phyloP scores from a whole-genome alignment of 176 grass and related monocot species.

The Pontederia paniculata region DNA sequence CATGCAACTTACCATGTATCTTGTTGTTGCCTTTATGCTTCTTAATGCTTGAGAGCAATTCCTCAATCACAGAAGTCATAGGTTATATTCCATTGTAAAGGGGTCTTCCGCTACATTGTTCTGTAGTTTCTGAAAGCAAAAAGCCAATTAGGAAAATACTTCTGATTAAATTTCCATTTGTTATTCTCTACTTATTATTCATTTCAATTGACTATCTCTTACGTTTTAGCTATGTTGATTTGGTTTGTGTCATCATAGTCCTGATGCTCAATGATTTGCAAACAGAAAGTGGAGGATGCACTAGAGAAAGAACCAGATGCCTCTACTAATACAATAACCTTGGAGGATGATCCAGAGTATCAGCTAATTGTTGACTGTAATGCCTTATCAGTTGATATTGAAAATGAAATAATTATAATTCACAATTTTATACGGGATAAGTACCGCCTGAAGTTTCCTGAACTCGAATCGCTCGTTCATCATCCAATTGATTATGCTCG shows the following conservation, averaged over 20 bases:
- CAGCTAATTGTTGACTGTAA: constrained; percentile 91
- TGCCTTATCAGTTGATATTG: constrained; percentile 75
- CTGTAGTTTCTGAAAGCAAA: too few relatives aligned
- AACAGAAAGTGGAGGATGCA: constrained; percentile 74
- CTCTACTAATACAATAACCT: constrained; percentile 39
- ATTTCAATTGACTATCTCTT: too few relatives aligned
- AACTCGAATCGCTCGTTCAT: constrained; percentile 85
- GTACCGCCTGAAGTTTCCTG: constrained; percentile 73
- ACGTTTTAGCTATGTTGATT: too few relatives aligned
- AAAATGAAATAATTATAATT: constrained; percentile 90
- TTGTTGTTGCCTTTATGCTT: background rate
- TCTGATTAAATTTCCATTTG: too few relatives aligned
- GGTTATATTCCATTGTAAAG: too few relatives aligned
- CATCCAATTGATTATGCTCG: constrained; percentile 89
- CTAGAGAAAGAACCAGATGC: constrained; percentile 44
- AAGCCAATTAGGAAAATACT: too few relatives aligned
- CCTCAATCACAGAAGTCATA: too few relatives aligned
- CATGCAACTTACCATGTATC: background rate
- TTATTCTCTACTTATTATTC: too few relatives aligned
- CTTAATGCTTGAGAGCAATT: too few relatives aligned
- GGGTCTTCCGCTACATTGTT: too few relatives aligned
- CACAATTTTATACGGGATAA: constrained; percentile 93
- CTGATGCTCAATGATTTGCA: background rate
- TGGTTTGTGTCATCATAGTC: too few relatives aligned
- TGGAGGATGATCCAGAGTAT: constrained; percentile 78